Evolutionary conservation across 371 early-diverging fungal genomes (phyloP).

Genomic region (Mortierella sp.): DNA sequence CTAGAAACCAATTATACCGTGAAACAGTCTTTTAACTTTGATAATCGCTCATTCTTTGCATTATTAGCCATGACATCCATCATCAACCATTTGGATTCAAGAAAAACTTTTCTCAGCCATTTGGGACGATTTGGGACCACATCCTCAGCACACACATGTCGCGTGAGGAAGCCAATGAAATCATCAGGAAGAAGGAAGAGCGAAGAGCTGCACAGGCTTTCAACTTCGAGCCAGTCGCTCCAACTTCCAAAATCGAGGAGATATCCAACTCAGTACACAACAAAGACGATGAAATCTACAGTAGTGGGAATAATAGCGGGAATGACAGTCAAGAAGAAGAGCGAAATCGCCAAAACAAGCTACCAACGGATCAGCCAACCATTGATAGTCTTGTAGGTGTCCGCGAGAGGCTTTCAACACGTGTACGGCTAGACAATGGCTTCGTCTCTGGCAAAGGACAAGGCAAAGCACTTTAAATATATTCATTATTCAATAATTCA

Average conservation of each 20-base stretch:
- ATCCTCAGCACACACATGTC: conserved; percentile 67
- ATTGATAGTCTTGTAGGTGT: not conserved
- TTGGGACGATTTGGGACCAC: conserved; percentile 84
- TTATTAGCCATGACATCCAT: conserved; percentile 74
- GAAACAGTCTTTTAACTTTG: not conserved
- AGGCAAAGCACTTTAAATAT: conserved; percentile 46
- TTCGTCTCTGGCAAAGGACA: conserved; percentile 52
- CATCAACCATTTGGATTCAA: conserved; percentile 76
- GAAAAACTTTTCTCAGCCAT: conserved; percentile 77
- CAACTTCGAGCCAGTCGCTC: conserved; percentile 2
- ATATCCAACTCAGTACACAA: conserved; percentile 4
- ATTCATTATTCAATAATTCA: too few relatives aligned
- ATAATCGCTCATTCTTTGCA: conserved; percentile 10
- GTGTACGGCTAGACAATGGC: conserved; percentile 45
- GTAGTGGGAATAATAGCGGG: conserved; percentile 53
- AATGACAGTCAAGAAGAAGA: conserved; percentile 45
- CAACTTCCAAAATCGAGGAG: not conserved
- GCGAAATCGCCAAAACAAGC: not conserved
- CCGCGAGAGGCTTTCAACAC: conserved; percentile 30
- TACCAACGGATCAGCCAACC: not conserved
- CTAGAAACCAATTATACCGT: not conserved
- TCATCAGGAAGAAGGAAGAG: conserved; percentile 50
- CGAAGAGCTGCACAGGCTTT: conserved; percentile 31
- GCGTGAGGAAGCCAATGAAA: conserved; percentile 53
- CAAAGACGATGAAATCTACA: conserved; percentile 28